phyloP scores from a whole-genome alignment of 2,329 filamentous ascomycete genomes.

The Exophiala alcalophila region DNA sequence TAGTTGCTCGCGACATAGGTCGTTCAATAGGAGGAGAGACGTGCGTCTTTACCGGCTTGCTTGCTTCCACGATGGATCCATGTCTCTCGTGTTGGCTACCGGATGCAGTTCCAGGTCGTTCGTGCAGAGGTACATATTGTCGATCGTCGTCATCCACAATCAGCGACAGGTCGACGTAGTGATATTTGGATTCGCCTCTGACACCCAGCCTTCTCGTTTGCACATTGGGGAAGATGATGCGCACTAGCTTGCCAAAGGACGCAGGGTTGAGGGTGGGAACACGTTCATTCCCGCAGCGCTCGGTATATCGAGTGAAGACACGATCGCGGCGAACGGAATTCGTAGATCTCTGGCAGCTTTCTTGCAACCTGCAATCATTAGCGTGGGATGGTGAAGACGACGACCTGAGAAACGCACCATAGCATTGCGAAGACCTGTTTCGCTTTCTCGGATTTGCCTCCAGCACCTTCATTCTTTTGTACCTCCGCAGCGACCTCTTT shows the following conservation, averaged over 20 bases:
- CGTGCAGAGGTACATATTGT: slow-evolving; percentile 15
- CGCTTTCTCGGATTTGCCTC: slow-evolving; percentile 51
- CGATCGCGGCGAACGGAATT: slow-evolving; percentile 82
- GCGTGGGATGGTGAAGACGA: background rate
- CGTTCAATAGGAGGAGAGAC: slow-evolving; percentile 23
- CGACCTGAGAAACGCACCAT: slow-evolving; percentile 39
- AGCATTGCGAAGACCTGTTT: slow-evolving; percentile 54
- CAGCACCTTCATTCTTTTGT: slow-evolving; percentile 48
- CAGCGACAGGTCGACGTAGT: slow-evolving; percentile 63
- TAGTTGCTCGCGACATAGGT: slow-evolving; percentile 27
- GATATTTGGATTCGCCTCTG: slow-evolving; percentile 95
- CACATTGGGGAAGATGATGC: slow-evolving; percentile 91
- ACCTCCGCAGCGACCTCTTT: slow-evolving; percentile 50
- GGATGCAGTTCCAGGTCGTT: slow-evolving; percentile 25
- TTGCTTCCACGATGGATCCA: slow-evolving; percentile 20
- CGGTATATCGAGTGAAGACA: slow-evolving; percentile 94
- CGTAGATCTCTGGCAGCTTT: slow-evolving; percentile 47
- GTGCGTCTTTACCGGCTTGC: slow-evolving; percentile 17
- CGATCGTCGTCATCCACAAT: slow-evolving; percentile 27
- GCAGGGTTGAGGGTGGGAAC: slow-evolving; percentile 95
- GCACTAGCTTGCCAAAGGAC: slow-evolving; percentile 94
- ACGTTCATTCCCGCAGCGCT: slow-evolving; percentile 84
- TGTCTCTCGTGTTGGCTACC: slow-evolving; percentile 20
- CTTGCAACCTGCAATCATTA: slow-evolving; percentile 41
- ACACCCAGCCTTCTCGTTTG: slow-evolving; percentile 90